phyloP scores from a whole-genome alignment of 805 yeast species.

The Nematodospora valgi region DNA sequence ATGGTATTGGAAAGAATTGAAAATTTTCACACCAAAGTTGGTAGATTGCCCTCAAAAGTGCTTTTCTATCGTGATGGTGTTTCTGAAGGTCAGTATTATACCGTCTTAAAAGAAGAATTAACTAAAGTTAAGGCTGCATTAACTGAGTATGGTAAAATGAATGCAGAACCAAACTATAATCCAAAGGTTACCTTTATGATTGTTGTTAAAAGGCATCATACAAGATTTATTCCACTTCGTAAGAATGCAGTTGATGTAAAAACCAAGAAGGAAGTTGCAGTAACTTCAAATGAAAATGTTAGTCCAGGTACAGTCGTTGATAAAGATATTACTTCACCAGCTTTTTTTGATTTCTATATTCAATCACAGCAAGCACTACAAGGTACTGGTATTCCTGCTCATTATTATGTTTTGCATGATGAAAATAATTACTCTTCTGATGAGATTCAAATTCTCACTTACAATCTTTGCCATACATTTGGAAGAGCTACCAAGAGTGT shows the following conservation, averaged over 20 bases:
- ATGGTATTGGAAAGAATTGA: conserved; percentile 10
- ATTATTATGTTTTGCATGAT: conserved; percentile 11
- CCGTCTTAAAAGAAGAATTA: conserved; percentile 9
- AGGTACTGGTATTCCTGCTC: conserved; percentile 11
- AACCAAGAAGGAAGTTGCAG: conserved; percentile 6
- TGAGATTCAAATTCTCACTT: conserved; percentile 9
- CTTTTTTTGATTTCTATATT: conserved; percentile 10
- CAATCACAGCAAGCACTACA: conserved; percentile 12
- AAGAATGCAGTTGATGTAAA: conserved; percentile 5
- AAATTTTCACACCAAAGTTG: conserved; percentile 7
- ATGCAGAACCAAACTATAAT: conserved; percentile 3
- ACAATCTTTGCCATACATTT: conserved; percentile 10
- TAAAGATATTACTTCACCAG: conserved; percentile 6
- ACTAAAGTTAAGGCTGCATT: conserved; percentile 9
- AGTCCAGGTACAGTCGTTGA: conserved; percentile 9
- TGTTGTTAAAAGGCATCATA: conserved; percentile 11
- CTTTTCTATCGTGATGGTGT: conserved; percentile 11
- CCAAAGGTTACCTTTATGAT: conserved; percentile 10
- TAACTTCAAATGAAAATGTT: conserved; percentile 9
- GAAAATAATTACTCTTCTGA: conserved; percentile 8
- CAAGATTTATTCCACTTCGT: conserved; percentile 9
- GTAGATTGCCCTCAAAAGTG: conserved; percentile 6
- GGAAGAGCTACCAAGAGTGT: conserved; percentile 10
- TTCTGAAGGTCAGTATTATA: conserved; percentile 11
- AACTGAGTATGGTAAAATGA: conserved; percentile 6